Evolutionary conservation across 176 grass and related monocot species (phyloP), one percentile per base, ranked within the genome.

Genomic region (Avena insularis): DNA sequence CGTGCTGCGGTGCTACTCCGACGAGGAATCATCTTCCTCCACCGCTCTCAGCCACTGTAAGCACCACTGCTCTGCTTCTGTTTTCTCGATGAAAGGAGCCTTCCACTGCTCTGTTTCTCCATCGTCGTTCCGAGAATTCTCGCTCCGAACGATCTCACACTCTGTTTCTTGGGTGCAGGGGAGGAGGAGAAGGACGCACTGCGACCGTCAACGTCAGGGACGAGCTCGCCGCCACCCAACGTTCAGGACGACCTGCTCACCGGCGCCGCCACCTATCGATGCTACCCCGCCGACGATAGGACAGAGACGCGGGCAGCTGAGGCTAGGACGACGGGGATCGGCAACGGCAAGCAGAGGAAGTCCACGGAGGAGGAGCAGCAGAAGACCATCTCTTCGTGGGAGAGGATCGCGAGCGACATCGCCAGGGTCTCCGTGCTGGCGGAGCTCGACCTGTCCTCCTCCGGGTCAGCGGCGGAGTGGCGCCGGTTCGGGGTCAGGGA

Each of bases 351-450:
- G 40, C 40, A 43, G 0, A 43, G 0, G 40, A 43, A 43, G 40
- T 43, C 40, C 40, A 43, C 6, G 40, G 40, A 43, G 40, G 40
- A 43, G 40, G 40, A 43, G 40, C 12, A 86, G 46, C 64, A 79
- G 70, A 31, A 33, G n/a, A 17, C 55, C 21, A 40, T 82, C 6
- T 82, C 71, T 11, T 75, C 82, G 10, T 92, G 92, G 88, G 90
- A 95, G 79, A 88, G 45, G 68, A 87, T 88, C 12, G 59, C 79
- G 7, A 78, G 33, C 47, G 93, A 89, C 55, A 83, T 93, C 55
- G 62, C 78, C 1, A 84, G 84, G 75, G 86, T 93, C 61, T 60
- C 90, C 29, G 21, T 4, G 20, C 68, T 96, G 45, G 84, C 92
- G 67, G 68, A 82, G 50, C 79, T 25, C 33, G 92, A 98, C 62